Conservation (phyloP, 2,329 filamentous ascomycete genomes). For the Rhynchosporium secalis region DNA sequence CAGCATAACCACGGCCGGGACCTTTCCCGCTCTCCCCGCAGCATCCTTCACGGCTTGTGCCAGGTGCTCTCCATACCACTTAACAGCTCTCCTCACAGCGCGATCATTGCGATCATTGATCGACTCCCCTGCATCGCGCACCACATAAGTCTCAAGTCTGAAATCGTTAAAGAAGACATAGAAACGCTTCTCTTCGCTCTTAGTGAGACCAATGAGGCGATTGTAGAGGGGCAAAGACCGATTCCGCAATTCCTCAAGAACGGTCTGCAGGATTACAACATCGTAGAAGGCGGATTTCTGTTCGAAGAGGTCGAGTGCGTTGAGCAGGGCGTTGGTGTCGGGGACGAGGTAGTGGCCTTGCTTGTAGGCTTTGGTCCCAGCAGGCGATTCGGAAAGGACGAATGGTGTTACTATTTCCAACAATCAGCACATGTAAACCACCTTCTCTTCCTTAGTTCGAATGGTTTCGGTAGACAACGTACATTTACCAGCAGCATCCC, state of each 20-base stretch:
- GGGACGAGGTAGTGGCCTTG: conserved; percentile 92
- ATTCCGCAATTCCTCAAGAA: conserved; percentile 93
- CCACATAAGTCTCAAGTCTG: conserved; percentile 83
- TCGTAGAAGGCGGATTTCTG: conserved; percentile 90
- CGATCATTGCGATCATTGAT: conserved; percentile 98
- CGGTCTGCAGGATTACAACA: conserved; percentile 94
- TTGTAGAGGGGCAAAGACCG: conserved; percentile 94
- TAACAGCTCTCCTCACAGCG: conserved; percentile 79
- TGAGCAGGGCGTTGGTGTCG: conserved; percentile 93
- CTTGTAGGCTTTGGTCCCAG: conserved; percentile 77
- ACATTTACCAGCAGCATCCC: conserved; percentile 79
- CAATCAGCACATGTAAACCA: too few species aligned
- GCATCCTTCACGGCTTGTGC: conserved; percentile 57
- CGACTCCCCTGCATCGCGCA: conserved; percentile 72
- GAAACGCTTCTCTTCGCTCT: conserved; percentile 94
- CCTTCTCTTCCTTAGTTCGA: not conserved
- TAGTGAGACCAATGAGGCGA: conserved; percentile 83
- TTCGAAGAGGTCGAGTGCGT: conserved; percentile 96
- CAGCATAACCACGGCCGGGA: conserved; percentile 85
- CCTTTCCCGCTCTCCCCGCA: conserved; percentile 51
- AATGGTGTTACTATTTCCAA: conserved; percentile 68
- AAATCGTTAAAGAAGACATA: conserved; percentile 99
- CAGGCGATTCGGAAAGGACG: conserved; percentile 84
- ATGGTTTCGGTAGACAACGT: conserved; percentile 34
- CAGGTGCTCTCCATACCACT: conserved; percentile 89